Conservation (phyloP, 768 basidiomycete genomes). For the Podaxis mareebaensis region DNA sequence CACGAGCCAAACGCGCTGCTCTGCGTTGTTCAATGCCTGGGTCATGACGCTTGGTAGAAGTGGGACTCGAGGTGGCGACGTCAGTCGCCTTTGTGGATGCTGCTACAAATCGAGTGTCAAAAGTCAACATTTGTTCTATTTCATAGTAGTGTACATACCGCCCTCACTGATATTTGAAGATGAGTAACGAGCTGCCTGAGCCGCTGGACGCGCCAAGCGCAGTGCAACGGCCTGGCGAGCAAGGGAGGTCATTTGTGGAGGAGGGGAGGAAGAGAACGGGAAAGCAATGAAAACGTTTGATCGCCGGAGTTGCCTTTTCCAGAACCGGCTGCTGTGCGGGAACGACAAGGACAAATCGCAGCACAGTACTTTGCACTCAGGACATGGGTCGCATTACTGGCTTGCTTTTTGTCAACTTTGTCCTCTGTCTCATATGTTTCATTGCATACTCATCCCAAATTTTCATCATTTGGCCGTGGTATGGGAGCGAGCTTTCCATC, state of each 20-base stretch:
- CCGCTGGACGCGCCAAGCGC: not conserved
- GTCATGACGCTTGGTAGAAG: slow-evolving; percentile 1
- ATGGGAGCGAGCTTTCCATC: slow-evolving; percentile 70
- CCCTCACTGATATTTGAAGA: not conserved
- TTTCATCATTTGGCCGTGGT: slow-evolving; percentile 93
- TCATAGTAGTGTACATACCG: not conserved
- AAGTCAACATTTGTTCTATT: not conserved
- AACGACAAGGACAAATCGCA: not conserved
- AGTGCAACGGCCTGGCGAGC: not conserved
- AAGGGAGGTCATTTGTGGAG: not conserved
- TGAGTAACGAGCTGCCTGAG: not conserved
- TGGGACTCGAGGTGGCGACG: not conserved
- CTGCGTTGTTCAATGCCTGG: slow-evolving; percentile 17
- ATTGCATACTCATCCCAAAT: slow-evolving; percentile 89
- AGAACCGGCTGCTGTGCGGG: not conserved
- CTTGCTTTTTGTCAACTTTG: slow-evolving; percentile 64
- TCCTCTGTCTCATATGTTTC: slow-evolving; percentile 76
- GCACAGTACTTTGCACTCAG: not conserved
- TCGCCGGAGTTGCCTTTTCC: slow-evolving; percentile 9
- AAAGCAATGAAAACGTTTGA: not conserved
- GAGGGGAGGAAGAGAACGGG: not conserved
- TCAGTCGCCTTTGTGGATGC: not conserved
- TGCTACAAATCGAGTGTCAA: not conserved
- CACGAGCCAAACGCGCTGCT: slow-evolving; percentile 23
- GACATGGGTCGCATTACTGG: slow-evolving; percentile 31